Evolutionary conservation across 2,329 filamentous ascomycete genomes (phyloP).

Genomic region (Nigrospora osmanthi): DNA sequence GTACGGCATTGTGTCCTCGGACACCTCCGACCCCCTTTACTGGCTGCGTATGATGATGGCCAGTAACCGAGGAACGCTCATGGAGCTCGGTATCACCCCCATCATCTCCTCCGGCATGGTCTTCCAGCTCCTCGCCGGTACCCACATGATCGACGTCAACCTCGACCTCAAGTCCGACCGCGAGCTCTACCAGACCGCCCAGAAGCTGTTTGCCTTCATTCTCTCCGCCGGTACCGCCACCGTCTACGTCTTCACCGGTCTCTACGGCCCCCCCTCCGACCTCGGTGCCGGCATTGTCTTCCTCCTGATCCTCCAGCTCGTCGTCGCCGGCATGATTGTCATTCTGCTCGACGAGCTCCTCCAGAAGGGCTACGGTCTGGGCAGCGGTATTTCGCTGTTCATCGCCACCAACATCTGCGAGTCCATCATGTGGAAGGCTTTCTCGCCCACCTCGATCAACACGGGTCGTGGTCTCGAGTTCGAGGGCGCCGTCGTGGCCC

Average conservation of each 20-base stretch:
- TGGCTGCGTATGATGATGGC: slow-evolving; percentile 99
- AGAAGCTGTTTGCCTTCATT: slow-evolving; percentile 98
- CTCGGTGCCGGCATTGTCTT: slow-evolving; percentile 98
- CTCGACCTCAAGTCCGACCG: slow-evolving; percentile 99
- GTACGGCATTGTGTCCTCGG: slow-evolving; percentile 98
- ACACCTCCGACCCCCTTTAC: slow-evolving; percentile 97
- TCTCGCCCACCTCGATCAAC: slow-evolving; percentile 98
- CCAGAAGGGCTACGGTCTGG: slow-evolving; percentile 98
- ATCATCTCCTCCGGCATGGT: slow-evolving; percentile 99
- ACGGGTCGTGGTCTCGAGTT: slow-evolving; percentile 98
- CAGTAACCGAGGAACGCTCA: slow-evolving; percentile 92
- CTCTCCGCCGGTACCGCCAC: slow-evolving; percentile 95
- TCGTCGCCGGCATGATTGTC: slow-evolving; percentile 95
- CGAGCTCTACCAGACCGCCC: slow-evolving; percentile 98
- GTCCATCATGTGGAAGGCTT: slow-evolving; percentile 99
- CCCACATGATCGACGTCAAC: slow-evolving; percentile 99
- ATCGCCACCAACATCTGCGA: slow-evolving; percentile 99
- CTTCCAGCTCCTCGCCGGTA: slow-evolving; percentile 98
- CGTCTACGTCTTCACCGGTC: slow-evolving; percentile 95
- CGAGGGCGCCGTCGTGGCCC: slow-evolving; percentile 94
- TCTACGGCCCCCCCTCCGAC: slow-evolving; percentile 94
- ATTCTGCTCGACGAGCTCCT: slow-evolving; percentile 98
- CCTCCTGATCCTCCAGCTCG: slow-evolving; percentile 94
- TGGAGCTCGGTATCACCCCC: slow-evolving; percentile 95
- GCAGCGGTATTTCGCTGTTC: slow-evolving; percentile 97